Evolutionary conservation across 164 flowering plant species (phyloP), one percentile per base, ranked within the genome.

Genomic region (Saururus chinensis): DNA sequence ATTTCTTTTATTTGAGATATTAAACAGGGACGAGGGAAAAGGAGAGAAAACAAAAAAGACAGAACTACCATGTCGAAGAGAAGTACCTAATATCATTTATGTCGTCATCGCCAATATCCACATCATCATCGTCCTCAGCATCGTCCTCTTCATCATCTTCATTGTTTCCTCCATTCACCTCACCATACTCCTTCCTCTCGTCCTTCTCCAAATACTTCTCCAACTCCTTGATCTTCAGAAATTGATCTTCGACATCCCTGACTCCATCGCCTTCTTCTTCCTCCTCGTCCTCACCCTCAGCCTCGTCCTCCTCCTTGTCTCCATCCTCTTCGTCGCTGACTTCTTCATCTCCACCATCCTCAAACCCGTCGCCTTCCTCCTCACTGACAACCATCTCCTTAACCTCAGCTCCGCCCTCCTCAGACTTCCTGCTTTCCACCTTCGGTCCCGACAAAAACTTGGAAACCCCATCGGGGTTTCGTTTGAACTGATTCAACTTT

Each of bases 151-250:
- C 77, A 0, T 80, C 80, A 13, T 70, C 70, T 3, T 54, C 66
- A 5, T 63, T 59, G 8, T 42, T 70, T 1, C 61, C 63, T 61
- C 71, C 69, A 30, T 70, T 66, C 55, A 66, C 57, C 48, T 73
- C 64, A 7, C 92, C 96, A 64, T 74, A 85, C 63, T 87, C 96
- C 57, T 76, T 66, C 19, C 71, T 89, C 65, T 88, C 98, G 26
- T 74, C 92, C 19, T 82, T 77, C 66, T 81, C 87, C 77, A 88
- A 58, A 77, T 60, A 88, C 74, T 84, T 77, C 70, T 82, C 77
- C 82, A 88, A 73, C 10, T 86, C 92, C 72, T 86, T 80, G 24
- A 85, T 74, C 76, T 81, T 85, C 71, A 91, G 71, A 77, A 91
- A 91, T 72, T 57, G 54, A 75, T 88, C 96, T 64, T 91, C 96